Percentiles rank a stretch among this genome's conserved stretches.
phyloP scores from a whole-genome alignment of 768 basidiomycete genomes.

The Mycena olivaceomarginata region DNA sequence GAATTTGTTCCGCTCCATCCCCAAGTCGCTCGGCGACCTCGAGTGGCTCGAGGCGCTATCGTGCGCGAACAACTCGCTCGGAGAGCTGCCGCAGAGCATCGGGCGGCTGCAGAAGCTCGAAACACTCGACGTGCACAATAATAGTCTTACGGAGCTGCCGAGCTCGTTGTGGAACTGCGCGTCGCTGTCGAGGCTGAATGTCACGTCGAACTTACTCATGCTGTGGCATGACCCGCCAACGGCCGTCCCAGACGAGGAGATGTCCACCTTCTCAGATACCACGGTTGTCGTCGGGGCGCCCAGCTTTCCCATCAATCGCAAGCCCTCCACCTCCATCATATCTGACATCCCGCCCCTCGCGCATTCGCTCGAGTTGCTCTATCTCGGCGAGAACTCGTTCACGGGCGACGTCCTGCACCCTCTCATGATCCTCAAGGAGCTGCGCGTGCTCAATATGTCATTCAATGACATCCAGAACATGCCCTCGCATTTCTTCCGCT shows the following conservation, averaged over 20 bases:
- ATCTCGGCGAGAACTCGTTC: constrained; percentile 93
- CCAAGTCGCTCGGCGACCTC: constrained; percentile 89
- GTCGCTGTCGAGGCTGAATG: constrained; percentile 83
- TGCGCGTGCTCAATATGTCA: constrained; percentile 91
- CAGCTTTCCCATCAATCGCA: too few species aligned
- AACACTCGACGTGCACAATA: constrained; percentile 92
- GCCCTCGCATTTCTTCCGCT: constrained; percentile 84
- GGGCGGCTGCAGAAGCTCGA: constrained; percentile 86
- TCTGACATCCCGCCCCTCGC: constrained; percentile 74
- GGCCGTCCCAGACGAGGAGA: too few species aligned
- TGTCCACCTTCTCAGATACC: too few species aligned
- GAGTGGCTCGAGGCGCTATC: constrained; percentile 82
- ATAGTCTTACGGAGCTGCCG: constrained; percentile 88
- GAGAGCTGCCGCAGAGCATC: constrained; percentile 83
- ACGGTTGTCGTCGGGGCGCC: too few species aligned
- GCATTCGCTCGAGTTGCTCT: constrained; percentile 84
- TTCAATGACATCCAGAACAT: constrained; percentile 97
- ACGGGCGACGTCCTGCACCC: constrained; percentile 87
- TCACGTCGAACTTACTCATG: constrained; percentile 90
- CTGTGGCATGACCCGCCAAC: constrained; percentile 82
- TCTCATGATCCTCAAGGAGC: constrained; percentile 84
- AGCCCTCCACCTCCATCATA: constrained; percentile 53
- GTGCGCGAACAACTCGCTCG: constrained; percentile 93
- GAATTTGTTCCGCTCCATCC: constrained; percentile 90
- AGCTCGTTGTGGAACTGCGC: constrained; percentile 91